Percentiles rank a stretch among this genome's conserved stretches.
Conservation (phyloP, 305 asterid genomes). For the Fraxinus velutina region DNA sequence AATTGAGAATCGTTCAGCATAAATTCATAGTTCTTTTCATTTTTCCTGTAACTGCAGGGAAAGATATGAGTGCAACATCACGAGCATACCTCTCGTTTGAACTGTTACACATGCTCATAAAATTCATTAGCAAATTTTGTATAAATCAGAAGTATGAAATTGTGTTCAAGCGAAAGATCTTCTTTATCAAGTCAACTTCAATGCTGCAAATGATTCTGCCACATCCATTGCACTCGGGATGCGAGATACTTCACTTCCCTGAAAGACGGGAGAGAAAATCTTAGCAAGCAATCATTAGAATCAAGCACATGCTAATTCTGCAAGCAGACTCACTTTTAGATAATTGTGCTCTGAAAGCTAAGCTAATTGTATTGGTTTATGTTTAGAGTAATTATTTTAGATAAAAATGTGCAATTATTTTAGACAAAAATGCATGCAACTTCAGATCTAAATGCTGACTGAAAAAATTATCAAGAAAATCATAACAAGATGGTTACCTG, state of each 20-base stretch:
- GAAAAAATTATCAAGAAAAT: neutral
- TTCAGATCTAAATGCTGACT: neutral
- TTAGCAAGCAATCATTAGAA: neutral
- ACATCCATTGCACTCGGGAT: slow-evolving; percentile 63
- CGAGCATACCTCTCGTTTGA: neutral
- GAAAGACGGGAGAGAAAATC: slow-evolving; percentile 17
- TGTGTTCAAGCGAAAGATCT: neutral
- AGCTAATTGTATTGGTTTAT: neutral
- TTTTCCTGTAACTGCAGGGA: neutral
- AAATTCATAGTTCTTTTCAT: neutral
- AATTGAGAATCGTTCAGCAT: neutral
- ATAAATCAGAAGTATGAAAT: neutral
- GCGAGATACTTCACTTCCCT: slow-evolving; percentile 61
- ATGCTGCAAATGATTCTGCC: slow-evolving; percentile 74
- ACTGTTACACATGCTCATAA: neutral
- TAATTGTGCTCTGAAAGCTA: neutral
- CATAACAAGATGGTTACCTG: slow-evolving; percentile 51
- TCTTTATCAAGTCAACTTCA: slow-evolving; percentile 57
- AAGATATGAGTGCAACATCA: neutral
- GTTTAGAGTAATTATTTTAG: neutral
- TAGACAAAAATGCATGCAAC: neutral
- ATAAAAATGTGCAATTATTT: neutral
- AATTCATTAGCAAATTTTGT: neutral
- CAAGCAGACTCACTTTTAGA: neutral
- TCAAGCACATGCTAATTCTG: neutral